Base-by-base conservation (phyloP, 345 rosid species). In the Pelargonium nanum region DNA sequence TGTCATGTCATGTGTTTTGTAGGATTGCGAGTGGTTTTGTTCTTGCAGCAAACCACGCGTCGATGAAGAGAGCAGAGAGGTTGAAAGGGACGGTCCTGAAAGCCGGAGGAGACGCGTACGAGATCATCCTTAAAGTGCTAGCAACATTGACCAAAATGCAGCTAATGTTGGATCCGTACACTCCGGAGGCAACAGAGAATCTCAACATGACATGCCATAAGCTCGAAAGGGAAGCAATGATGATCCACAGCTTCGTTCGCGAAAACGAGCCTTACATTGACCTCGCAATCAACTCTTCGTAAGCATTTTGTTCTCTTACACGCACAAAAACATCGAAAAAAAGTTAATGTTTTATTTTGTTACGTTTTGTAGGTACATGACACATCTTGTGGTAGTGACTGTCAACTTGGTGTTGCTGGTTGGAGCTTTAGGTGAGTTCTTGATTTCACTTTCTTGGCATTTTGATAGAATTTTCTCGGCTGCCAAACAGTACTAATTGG, bases 231-330 rank as follows among this genome's bases (percentile, higher is more conserved):
- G 85, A 75, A 26, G 79, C 88, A 1, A 59, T 26, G 20, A 30
- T 40, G 57, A 78, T 88, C 55, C 68, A 64, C 19, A 57, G 26
- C 19, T 81, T 81, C 26, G 73, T 85, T 64, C 74, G 21, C 8
- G 68, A 44, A 12, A 66, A 65, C 7, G 70, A 74, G 50, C 80
- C 57, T 50, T 63, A 85, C n/a, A 74, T 85, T 24, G 71, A 81
- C 45, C 61, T 71, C 9, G 80, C 86, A 52, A 77, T 77, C 58
- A 65, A 68, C 4, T 58, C 75, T 65, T 77, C 80, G 93, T 85
- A 74, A 78, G 85, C 53, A 58, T 19, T 25, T 44, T 52, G 17
- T 15, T 26, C 8, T 53, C 44, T 28, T 55, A 5, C 13, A 48
- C 5, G n/a, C n/a, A n/a, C n/a, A n/a, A n/a, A n/a, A n/a, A n/a